phyloP scores from a whole-genome alignment of 495 filamentous ascomycete genomes.

The Podospora didyma region DNA sequence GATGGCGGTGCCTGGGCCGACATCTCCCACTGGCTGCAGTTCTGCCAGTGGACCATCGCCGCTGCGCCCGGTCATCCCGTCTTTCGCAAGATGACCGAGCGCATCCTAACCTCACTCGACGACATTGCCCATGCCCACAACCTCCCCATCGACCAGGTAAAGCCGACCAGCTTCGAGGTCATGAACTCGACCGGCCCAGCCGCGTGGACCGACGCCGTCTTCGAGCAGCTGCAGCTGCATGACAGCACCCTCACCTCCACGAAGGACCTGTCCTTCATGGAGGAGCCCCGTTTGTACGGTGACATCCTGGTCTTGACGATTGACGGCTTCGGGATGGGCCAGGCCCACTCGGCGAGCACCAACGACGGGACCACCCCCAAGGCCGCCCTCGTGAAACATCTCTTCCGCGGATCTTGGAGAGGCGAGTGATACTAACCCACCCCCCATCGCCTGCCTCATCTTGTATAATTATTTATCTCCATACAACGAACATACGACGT shows the following conservation, averaged over 20 bases:
- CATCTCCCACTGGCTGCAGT: conserved; percentile 1
- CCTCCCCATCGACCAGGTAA: neutral
- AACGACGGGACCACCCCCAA: neutral
- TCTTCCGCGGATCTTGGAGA: conserved; percentile 5
- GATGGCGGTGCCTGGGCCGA: neutral
- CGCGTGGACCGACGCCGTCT: conserved; percentile 7
- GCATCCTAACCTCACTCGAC: neutral
- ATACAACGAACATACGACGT: too few relatives aligned
- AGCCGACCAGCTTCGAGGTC: neutral
- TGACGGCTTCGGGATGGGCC: neutral
- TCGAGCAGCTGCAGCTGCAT: neutral
- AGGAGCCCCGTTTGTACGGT: neutral
- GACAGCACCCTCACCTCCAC: neutral
- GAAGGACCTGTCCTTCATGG: neutral
- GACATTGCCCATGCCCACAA: neutral
- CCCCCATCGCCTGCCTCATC: too few relatives aligned
- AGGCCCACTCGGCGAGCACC: neutral
- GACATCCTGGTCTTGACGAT: conserved; percentile 1
- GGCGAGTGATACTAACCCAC: too few relatives aligned
- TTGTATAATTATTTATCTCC: too few relatives aligned
- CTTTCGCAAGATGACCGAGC: conserved; percentile 1
- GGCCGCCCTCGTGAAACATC: conserved; percentile 1
- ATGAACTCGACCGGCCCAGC: conserved; percentile 4
- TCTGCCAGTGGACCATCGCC: conserved; percentile 13
- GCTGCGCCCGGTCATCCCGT: conserved; percentile 4